Evolutionary conservation across 352 stramenopile species (phyloP), one percentile per base, ranked within the genome.

Genomic region (Globisporangium recalcitrans): DNA sequence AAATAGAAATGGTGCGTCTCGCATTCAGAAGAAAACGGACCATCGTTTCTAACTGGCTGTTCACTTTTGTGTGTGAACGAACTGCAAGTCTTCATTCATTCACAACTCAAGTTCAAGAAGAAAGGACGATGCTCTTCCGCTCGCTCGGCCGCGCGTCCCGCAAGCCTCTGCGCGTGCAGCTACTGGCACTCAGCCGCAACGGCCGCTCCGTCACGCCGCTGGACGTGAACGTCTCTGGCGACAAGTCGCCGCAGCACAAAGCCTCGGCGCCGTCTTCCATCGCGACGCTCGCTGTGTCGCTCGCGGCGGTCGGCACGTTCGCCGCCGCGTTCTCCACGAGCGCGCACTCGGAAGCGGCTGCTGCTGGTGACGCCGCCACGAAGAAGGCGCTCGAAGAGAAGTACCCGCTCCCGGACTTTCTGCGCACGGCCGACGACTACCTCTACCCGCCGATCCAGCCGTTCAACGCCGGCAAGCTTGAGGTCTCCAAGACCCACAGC

Each of bases 391-490:
- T 67, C 7, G 54, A 67, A 22, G 27, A 63, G 22, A 44, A 57
- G 62, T 67, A 62, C 27, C 62, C 54, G 10, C 56, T 64, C 24
- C 74, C 72, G 0, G 71, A 60, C 44, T 83, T 79, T 57, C 60
- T 89, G n/a, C 67, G 60, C 13, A 78, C 60, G 51, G 62, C 73
- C 4, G 83, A 91, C 9, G 77, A 90, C 53, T 89, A 85, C 59
- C 65, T 97, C 61, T 97, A 91, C 69, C 87, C 90, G n/a, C 32
- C 64, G 27, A 77, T 95, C 24, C 72, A 96, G 59, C 85, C 89
- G 4, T 95, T 90, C 62, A 87, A 92, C 60, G 85, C 74, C 14
- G 90, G 88, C 6, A 84, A 73, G 58, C 74, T 97, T 13, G 67
- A 82, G 52, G 88, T 97, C 46, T 94, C 90, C 34, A 71, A 79